Evolutionary conservation across 352 stramenopile genomes (phyloP).

Genomic region (Thalassiosira hispida): DNA sequence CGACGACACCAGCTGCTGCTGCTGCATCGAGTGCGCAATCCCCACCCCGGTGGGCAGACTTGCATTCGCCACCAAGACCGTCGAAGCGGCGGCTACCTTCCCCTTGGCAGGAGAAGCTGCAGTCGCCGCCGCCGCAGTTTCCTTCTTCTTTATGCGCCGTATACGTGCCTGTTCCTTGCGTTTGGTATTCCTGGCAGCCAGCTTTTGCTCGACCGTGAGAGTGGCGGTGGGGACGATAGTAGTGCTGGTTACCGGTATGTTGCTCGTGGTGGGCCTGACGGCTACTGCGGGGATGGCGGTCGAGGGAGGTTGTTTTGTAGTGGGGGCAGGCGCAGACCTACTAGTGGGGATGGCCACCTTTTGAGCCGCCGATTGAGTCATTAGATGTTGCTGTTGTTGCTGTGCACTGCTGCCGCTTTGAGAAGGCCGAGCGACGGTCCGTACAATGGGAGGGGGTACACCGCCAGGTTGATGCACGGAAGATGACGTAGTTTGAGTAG

Average conservation of each 20-base stretch:
- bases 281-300: too few species aligned
- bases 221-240: background rate
- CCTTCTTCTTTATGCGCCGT: conserved; percentile 8
- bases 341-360: conserved; percentile 18
- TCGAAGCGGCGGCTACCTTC: background rate
- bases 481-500: background rate
- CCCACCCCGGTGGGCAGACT: background rate
- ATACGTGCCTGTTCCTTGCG: conserved; percentile 4
- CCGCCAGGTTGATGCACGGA: conserved; percentile 1
- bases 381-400: conserved; percentile 21
- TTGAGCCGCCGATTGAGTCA: conserved; percentile 21
- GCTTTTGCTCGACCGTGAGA: conserved; percentile 3
- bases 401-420: background rate
- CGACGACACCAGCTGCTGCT: background rate
- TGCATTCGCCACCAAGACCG: background rate
- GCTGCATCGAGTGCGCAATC: background rate
- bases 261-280: too few species aligned
- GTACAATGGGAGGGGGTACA: conserved; percentile 11
- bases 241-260: too few species aligned
- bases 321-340: background rate
- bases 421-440: background rate
- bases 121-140: background rate
- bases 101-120: background rate
- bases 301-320: background rate
- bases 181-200: conserved; percentile 21